phyloP scores from a whole-genome alignment of 2,329 filamentous ascomycete genomes.

The Diplocarpon rosae region DNA sequence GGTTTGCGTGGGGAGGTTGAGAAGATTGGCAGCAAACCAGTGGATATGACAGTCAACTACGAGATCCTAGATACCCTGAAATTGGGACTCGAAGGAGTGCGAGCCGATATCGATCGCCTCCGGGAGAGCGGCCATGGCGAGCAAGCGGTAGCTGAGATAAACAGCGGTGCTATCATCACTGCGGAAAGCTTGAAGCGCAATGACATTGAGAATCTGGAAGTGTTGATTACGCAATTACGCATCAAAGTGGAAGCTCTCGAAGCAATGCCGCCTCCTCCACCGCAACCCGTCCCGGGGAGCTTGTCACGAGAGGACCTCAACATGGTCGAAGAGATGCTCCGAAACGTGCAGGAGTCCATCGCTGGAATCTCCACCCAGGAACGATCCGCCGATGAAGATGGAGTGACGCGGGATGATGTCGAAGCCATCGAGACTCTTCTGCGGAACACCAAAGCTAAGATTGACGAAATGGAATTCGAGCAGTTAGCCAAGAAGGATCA shows the following conservation, averaged over 20 bases:
- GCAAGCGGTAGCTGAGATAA: conserved; percentile 39
- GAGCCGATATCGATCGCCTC: conserved; percentile 66
- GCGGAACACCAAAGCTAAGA: conserved; percentile 74
- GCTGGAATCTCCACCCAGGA: conserved; percentile 37
- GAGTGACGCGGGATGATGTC: conserved; percentile 70
- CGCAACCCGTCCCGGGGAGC: conserved; percentile 30
- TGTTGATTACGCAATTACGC: conserved; percentile 69
- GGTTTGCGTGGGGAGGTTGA: conserved; percentile 70
- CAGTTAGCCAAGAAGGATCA: conserved; percentile 58
- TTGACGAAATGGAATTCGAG: conserved; percentile 74
- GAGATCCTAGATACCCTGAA: conserved; percentile 84
- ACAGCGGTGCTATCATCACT: conserved; percentile 39
- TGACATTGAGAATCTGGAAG: conserved; percentile 78
- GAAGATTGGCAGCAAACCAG: conserved; percentile 57
- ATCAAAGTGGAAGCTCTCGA: conserved; percentile 77
- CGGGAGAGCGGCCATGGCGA: conserved; percentile 43
- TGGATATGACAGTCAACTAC: conserved; percentile 74
- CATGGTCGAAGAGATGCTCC: conserved; percentile 43
- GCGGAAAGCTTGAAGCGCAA: conserved; percentile 49
- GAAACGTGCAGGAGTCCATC: conserved; percentile 48
- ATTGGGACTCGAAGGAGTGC: conserved; percentile 65
- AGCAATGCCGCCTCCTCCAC: conserved; percentile 35
- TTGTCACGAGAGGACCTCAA: conserved; percentile 43
- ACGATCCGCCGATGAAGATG: conserved; percentile 30
- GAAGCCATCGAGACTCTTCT: conserved; percentile 85